phyloP scores from a whole-genome alignment of 1,139 yeast genomes.

The Suhomyces terraborum region DNA sequence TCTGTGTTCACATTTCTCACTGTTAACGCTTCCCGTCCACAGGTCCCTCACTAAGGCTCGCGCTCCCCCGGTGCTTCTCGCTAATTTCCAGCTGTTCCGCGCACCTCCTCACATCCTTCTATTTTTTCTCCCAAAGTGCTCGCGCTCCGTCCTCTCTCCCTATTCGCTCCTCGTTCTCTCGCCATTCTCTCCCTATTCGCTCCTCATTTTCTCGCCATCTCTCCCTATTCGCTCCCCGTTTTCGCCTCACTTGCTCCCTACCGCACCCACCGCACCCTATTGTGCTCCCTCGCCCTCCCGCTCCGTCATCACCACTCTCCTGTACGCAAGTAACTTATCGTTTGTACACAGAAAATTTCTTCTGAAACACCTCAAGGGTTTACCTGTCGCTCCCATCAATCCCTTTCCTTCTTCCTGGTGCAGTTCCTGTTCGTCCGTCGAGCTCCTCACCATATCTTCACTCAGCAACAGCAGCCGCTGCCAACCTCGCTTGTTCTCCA shows the following conservation, averaged over 20 bases:
- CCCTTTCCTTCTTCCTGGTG: neutral
- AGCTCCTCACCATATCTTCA: neutral
- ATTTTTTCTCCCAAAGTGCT: too few species aligned
- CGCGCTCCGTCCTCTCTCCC: too few species aligned
- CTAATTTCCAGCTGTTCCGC: neutral
- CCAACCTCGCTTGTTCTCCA: too few species aligned
- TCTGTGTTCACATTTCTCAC: too few species aligned
- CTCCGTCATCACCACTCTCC: neutral
- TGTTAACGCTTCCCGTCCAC: too few species aligned
- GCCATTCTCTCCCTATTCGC: neutral
- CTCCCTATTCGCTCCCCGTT: neutral
- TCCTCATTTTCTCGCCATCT: neutral
- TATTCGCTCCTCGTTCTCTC: neutral
- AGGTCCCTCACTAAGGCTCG: too few species aligned
- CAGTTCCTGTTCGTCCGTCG: neutral
- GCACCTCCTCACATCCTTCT: too few species aligned
- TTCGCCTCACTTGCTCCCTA: neutral
- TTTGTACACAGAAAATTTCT: constrained; percentile 13
- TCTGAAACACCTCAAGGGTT: constrained; percentile 4
- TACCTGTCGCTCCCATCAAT: neutral
- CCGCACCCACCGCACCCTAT: neutral
- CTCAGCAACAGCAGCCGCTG: neutral
- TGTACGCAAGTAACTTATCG: neutral
- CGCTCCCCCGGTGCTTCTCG: too few species aligned
- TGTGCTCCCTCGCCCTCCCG: neutral